A percentile compares a stretch with the other conserved stretches of the same genome.
These are phyloP conservation scores for Colletotrichum ledebouriae DNA, from an alignment of 2,329 filamentous ascomycete genomes.

Conservation along the genomic window DNA sequence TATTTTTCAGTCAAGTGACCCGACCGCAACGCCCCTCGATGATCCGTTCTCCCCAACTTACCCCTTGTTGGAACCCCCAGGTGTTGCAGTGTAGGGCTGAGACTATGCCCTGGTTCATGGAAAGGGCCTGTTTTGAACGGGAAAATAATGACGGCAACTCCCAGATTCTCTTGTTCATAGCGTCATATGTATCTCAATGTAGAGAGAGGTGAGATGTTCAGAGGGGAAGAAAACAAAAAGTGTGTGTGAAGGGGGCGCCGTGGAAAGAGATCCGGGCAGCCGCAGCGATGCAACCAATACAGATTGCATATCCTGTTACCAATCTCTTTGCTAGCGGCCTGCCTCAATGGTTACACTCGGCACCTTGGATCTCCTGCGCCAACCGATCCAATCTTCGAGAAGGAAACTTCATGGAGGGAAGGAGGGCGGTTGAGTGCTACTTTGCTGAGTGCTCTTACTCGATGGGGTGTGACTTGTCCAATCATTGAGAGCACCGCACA, in stretches of 20 bases:
- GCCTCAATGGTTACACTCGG: conserved; percentile 38
- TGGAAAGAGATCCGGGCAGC: conserved; percentile 38
- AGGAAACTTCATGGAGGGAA: conserved; percentile 2
- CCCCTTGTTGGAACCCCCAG: background rate
- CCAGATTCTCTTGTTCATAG: background rate
- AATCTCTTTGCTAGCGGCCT: conserved; percentile 24
- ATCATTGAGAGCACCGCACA: background rate
- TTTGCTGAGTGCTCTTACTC: background rate
- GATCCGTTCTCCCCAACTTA: conserved; percentile 15
- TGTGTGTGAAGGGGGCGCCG: conserved; percentile 6
- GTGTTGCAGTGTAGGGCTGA: background rate
- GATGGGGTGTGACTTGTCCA: no score
- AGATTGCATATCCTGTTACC: conserved; percentile 28
- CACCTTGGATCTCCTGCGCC: conserved; percentile 17
- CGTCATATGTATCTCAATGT: conserved; percentile 20
- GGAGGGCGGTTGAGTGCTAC: background rate
- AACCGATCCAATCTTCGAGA: conserved; percentile 31
- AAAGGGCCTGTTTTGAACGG: background rate
- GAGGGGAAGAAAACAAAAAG: background rate
- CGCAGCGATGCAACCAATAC: conserved; percentile 17
- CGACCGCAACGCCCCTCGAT: conserved; percentile 10
- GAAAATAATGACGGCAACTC: background rate
- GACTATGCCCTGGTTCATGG: background rate
- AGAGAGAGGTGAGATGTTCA: background rate
- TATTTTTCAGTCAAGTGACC: conserved; percentile 33